Evolutionary conservation across 1,139 yeast genomes (phyloP), one percentile per base, ranked within the genome.

Genomic region (Geotrichum phurueaensis): DNA sequence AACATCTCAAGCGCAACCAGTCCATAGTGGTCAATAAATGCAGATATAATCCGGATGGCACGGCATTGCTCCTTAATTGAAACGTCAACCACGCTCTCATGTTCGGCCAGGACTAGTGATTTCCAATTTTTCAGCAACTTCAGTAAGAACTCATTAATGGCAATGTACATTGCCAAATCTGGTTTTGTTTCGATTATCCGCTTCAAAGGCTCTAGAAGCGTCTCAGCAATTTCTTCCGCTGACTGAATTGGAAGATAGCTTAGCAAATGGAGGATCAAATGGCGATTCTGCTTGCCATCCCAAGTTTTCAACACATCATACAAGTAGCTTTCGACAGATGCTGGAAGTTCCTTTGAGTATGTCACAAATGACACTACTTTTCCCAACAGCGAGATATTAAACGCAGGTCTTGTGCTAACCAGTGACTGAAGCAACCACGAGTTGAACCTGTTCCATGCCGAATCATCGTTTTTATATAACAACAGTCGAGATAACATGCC

Each of bases 371-470:
- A 49, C 22, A 59, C 54, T 2, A 65, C 59, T 39, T 63, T 59
- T 20, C 48, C 62, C 49, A 64, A 63, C n/a, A 63, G 57, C 22
- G 50, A 50, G 29, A 53, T 54, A 49, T 57, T 60, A 12, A 62
- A 51, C 15, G 27, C n/a, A n/a, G 29, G 45, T 4, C 27, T 52
- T 20, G 45, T 47, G 15, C 43, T 33, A 20, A 56, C 45, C 10
- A 56, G 15, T 7, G 59, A 52, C 49, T 68, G 62, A 10, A 63
- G 58, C 12, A 70, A 62, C 72, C 72, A 70, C 50, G 61, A 63
- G 56, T 70, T 67, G 7, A 70, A 60, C 29, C 71, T 57, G 23
- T 64, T 66, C 72, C 71, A 70, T 1, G 63, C 63, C 12, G 53
- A 57, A 45, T 61, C 63, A 23, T 62, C 61, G 2, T 65, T 67